Base-by-base conservation (phyloP, 768 basidiomycete species). In the Pulveroboletus sp. region DNA sequence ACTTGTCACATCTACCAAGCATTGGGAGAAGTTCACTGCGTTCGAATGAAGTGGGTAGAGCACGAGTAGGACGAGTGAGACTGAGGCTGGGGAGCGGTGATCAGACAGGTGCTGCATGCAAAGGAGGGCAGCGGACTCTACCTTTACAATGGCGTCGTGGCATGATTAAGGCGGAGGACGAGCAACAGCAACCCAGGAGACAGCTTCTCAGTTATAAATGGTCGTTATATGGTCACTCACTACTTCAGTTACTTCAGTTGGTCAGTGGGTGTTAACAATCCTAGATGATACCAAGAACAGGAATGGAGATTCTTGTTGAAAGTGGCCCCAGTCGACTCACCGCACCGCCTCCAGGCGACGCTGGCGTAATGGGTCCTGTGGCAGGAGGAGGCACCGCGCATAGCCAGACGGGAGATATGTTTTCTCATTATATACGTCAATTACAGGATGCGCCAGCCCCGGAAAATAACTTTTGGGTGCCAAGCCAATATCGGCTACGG, bases 21-120 rank as follows among this genome's bases (percentile, higher is more conserved):
- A 63, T 27, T 53, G 55, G 4, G 46, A 7, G 46, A 56, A 42
- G 19, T 60, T 29, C 27, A 6, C 31, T 11, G 56, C 56, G 8
- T 6, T 22, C 3, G 47, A 49, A 13, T 11, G 7, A 3, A 20
- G 7, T 7, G 47, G 39, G 14, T n/a, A 55, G 0, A 27, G 38
- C 2, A 24, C 31, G 16, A 50, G 31, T 2, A 47, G 14, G 22
- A 45, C 10, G 20, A 51, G 14, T 1, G 42, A 42, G n/a, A 40
- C 5, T 19, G 12, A 27, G 13, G 12, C 59, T 59, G 20, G 1
- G 7, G 29, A 26, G 20, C 13, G 27, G 12, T 29, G 3, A 22
- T 59, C 35, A 59, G 47, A 14, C 10, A n/a, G 14, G 26, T 19
- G n/a, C 29, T 11, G 12, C 27, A 12, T 10, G 8, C 10, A 24